These are phyloP conservation scores for Aspergillus haitiensis DNA, from an alignment of 495 filamentous ascomycete species.

Conservation along the genomic window DNA sequence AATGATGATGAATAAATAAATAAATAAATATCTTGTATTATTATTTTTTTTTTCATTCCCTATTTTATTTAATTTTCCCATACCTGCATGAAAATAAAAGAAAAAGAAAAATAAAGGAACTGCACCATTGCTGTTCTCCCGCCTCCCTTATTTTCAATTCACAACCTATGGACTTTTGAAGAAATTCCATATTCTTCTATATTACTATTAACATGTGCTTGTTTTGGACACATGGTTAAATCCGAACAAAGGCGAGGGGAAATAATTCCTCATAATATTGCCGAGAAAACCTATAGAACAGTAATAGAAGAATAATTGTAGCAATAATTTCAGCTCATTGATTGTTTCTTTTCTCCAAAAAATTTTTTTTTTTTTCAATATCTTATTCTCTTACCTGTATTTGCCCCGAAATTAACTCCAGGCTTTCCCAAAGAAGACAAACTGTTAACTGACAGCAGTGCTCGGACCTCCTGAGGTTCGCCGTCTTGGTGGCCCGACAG, in stretches of 20 bases:
- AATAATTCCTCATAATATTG: slow-evolving; percentile 2
- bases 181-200: neutral
- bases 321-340: slow-evolving; percentile 1
- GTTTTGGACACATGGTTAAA: neutral
- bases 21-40: no score
- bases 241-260: slow-evolving; percentile 1
- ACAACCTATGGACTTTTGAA: neutral
- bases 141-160: neutral
- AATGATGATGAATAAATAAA: no score
- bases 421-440: slow-evolving; percentile 7
- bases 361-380: slow-evolving; percentile 8
- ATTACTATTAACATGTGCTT: neutral
- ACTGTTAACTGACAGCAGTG: slow-evolving; percentile 22
- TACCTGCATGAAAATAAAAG: no score
- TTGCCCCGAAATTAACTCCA: neutral
- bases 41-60: no score
- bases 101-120: no score
- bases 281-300: neutral
- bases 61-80: no score
- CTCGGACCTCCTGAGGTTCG: slow-evolving; percentile 33
- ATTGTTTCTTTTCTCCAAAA: neutral
- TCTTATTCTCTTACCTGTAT: neutral
- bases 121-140: neutral
- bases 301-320: neutral
- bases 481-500: slow-evolving; percentile 39